Conservation (phyloP, 805 yeast species). For the Zygosaccharomyces kombuchaensis region DNA sequence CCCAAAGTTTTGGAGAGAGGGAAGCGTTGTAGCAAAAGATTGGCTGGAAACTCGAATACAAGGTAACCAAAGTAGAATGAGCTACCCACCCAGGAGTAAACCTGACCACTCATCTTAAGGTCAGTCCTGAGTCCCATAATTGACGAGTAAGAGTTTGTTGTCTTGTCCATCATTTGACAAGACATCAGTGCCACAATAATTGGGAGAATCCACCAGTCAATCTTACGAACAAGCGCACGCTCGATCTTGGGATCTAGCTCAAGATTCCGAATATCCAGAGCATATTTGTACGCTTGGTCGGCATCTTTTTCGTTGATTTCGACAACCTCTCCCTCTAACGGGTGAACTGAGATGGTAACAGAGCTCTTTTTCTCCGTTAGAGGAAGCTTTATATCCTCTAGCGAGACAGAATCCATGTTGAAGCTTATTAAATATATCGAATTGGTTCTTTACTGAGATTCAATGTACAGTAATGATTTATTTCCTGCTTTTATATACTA, state of each 20-base stretch:
- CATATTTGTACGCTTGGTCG: constrained; percentile 9
- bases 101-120: constrained; percentile 36
- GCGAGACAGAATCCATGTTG: not conserved
- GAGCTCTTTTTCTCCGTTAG: constrained; percentile 6
- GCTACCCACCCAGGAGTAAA: constrained; percentile 44
- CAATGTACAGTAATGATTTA: too few relatives aligned
- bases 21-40: constrained; percentile 38
- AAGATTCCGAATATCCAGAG: constrained; percentile 1
- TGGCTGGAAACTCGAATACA: constrained; percentile 44
- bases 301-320: constrained; percentile 9
- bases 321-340: constrained; percentile 10
- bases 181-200: constrained; percentile 36
- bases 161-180: constrained; percentile 40
- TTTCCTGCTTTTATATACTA: too few relatives aligned
- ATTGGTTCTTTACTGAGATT: too few relatives aligned
- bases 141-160: constrained; percentile 37
- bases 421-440: too few relatives aligned
- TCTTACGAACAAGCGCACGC: constrained; percentile 35
- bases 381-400: constrained; percentile 1
- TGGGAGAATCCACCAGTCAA: constrained; percentile 39
- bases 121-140: constrained; percentile 38
- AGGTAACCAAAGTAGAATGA: constrained; percentile 46
- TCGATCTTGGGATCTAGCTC: constrained; percentile 27
- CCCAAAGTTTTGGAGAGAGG: constrained; percentile 41
- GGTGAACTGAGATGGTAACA: constrained; percentile 5